Evolutionary conservation across 305 asterid genomes (phyloP).

Genomic region (Fraxinus sp.): DNA sequence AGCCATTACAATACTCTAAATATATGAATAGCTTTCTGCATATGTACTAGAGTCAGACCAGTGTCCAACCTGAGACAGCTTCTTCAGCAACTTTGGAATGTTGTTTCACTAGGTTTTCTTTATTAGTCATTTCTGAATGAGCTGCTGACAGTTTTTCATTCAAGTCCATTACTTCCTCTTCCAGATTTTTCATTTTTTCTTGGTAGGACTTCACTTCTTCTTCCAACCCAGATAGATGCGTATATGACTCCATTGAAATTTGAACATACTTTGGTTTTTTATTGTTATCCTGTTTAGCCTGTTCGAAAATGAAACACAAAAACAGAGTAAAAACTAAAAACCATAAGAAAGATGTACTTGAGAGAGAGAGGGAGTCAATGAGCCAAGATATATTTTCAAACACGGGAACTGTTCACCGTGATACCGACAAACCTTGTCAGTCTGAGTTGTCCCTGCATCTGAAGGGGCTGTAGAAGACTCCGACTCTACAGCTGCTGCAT

Average conservation of each 20-base stretch:
- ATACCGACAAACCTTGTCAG: conserved; percentile 53
- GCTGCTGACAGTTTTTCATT: conserved; percentile 77
- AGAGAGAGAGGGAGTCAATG: background rate
- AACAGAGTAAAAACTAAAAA: background rate
- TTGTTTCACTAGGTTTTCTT: conserved; percentile 87
- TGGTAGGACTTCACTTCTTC: conserved; percentile 77
- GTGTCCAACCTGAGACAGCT: conserved; percentile 83
- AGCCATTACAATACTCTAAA: background rate
- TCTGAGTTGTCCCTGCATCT: conserved; percentile 43
- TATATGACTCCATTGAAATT: conserved; percentile 84
- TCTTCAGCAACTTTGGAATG: conserved; percentile 98
- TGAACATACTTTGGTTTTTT: conserved; percentile 92
- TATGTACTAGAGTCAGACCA: conserved; percentile 1
- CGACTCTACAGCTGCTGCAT: conserved; percentile 33
- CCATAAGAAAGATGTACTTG: background rate
- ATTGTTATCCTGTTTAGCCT: conserved; percentile 55
- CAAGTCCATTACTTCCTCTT: conserved; percentile 74
- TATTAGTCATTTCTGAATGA: conserved; percentile 62
- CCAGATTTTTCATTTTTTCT: conserved; percentile 53
- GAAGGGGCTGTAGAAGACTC: conserved; percentile 48
- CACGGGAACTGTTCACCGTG: conserved; percentile 11
- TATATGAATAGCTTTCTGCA: background rate
- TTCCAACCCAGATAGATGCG: conserved; percentile 87
- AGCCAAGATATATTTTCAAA: conserved; percentile 9
- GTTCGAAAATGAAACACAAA: conserved; percentile 20